phyloP scores from a whole-genome alignment of 306 rosid genomes.

The Quercus alba region DNA sequence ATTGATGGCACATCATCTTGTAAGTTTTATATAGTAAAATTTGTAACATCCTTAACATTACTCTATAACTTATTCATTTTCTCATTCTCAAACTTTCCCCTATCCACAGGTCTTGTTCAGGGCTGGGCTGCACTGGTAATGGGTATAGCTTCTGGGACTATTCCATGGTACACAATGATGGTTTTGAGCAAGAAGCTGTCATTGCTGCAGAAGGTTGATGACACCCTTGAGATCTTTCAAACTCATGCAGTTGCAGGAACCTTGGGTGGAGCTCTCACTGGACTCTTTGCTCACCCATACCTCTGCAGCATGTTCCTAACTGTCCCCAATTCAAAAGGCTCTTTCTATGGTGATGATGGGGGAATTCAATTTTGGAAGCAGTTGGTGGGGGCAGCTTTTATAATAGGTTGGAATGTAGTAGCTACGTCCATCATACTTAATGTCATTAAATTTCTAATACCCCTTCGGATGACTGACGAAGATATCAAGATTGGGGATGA shows the following conservation, averaged over 20 bases:
- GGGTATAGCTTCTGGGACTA: constrained; percentile 13
- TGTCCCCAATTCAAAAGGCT: not conserved
- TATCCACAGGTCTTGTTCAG: constrained; percentile 19
- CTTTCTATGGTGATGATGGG: constrained; percentile 10
- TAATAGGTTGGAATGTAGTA: constrained; percentile 15
- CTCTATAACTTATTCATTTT: not conserved
- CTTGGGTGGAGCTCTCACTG: constrained; percentile 15
- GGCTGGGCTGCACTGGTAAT: constrained; percentile 23
- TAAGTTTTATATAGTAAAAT: too few relatives aligned
- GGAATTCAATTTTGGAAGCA: constrained; percentile 11
- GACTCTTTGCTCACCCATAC: constrained; percentile 18
- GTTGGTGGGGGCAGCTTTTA: constrained; percentile 12
- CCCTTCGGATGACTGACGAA: constrained; percentile 6
- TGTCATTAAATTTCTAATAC: not conserved
- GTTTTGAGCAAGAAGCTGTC: not conserved
- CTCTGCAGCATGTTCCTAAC: constrained; percentile 3
- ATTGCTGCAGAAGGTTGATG: constrained; percentile 4
- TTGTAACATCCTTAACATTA: too few relatives aligned
- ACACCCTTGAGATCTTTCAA: constrained; percentile 22
- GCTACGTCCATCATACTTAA: constrained; percentile 9
- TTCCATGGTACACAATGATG: constrained; percentile 28
- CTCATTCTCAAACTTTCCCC: not conserved
- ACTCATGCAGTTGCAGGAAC: constrained; percentile 13
- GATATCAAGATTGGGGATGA: constrained; percentile 14
- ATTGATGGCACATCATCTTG: too few relatives aligned